These are phyloP conservation scores for Flaveria robusta DNA, from an alignment of 129 eudicot species.

Conservation along the genomic window DNA sequence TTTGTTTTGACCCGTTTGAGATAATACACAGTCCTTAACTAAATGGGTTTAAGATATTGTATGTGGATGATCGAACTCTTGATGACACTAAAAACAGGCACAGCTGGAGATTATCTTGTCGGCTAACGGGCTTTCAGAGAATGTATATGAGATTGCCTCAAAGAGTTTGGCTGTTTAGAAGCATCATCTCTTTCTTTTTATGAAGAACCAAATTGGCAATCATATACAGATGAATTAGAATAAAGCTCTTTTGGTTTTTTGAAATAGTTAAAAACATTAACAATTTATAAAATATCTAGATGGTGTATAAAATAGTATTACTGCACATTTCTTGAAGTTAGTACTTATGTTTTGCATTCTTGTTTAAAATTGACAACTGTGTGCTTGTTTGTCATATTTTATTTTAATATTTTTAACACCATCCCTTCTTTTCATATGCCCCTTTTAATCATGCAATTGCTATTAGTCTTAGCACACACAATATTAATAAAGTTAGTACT, in stretches of 20 bases:
- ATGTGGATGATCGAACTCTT: neutral
- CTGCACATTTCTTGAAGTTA: no score
- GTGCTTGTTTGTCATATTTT: no score
- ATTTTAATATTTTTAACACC: no score
- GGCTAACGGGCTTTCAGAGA: constrained; percentile 80
- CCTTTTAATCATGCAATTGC: no score
- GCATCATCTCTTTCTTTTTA: neutral
- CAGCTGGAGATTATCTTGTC: constrained; percentile 86
- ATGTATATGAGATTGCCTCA: constrained; percentile 82
- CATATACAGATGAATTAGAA: constrained; percentile 17
- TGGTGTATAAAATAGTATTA: no score
- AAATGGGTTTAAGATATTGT: constrained; percentile 1
- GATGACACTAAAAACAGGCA: constrained; percentile 45
- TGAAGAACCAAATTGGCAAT: constrained; percentile 15
- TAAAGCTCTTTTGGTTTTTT: constrained; percentile 21
- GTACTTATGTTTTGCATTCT: no score
- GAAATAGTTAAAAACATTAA: no score
- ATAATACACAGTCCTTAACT: neutral
- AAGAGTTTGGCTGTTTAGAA: constrained; percentile 81
- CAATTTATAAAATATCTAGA: no score
- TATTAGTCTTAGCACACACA: no score
- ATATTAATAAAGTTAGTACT: no score
- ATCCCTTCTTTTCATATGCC: no score
- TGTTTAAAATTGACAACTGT: no score
- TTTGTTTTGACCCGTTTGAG: constrained; percentile 1